Evolutionary conservation across 306 rosid genomes (phyloP), one percentile per base, ranked within the genome.

Genomic region (Malus asiatica): DNA sequence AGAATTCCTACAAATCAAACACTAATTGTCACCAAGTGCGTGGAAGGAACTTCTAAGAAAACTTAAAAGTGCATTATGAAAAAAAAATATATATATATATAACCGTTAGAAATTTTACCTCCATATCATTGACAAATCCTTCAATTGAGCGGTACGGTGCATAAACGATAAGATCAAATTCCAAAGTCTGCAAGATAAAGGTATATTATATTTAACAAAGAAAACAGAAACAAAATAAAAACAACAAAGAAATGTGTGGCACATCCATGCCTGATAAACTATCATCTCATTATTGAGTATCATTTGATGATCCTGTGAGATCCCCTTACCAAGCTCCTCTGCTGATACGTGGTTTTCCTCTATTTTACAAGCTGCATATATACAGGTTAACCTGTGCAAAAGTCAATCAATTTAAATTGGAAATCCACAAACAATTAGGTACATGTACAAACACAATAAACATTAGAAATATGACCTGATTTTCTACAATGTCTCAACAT

Each of bases 271-370:
- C 99, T 92, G 97, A 87, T 92, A 96, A 79, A 96, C 92, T 79
- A 90, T 90, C 96, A 95, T 90, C 99, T 96, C 99, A 79, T 92
- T 86, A 85, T 89, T 90, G 97, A 95, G 99, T 90, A 96, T 96
- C 95, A 96, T 83, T 88, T 90, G 98, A 85, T 96, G 97, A 82
- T 96, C 99, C 90, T 96, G 97, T 30, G 96, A 90, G 80, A 96
- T 96, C 85, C 99, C 98, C 89, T 92, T 92, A 83, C 99, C 99
- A 64, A 92, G 93, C 99, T 95, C 99, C 93, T 96, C 99, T n/a
- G 97, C 98, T 48, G 99, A 95, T 11, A 95, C 98, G 62, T 92
- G 99, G 80, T 88, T 96, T 88, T 95, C 99, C 89, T 95, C 99
- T 84, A 95, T 92, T 87, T 95, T 95, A 83, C 99, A 95, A 82